Evolutionary conservation across 1,139 yeast species (phyloP).

Genomic region (Kodamaea ohmeri): DNA sequence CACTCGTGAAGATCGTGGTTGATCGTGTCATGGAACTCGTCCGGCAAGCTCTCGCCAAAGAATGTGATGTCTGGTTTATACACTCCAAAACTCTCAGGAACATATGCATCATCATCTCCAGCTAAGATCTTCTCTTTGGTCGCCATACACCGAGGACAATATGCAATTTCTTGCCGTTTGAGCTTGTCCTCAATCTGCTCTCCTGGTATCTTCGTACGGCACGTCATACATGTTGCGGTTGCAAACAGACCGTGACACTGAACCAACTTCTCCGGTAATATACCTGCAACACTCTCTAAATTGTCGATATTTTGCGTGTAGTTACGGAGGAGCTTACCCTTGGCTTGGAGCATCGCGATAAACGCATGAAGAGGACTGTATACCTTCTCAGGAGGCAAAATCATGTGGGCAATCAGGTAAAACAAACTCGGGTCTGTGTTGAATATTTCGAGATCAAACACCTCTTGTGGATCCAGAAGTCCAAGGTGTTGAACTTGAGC

Average conservation of each 20-base stretch:
- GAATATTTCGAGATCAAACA: constrained; percentile 76
- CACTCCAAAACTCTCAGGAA: constrained; percentile 65
- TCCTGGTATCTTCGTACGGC: constrained; percentile 69
- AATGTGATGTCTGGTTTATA: constrained; percentile 95
- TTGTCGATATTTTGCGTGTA: constrained; percentile 96
- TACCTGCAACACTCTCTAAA: constrained; percentile 81
- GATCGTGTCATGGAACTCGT: constrained; percentile 63
- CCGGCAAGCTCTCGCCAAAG: constrained; percentile 85
- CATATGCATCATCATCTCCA: constrained; percentile 28
- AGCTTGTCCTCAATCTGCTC: constrained; percentile 62
- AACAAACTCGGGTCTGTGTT: constrained; percentile 77
- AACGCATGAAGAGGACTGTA: constrained; percentile 87
- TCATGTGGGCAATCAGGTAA: constrained; percentile 84
- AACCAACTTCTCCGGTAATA: constrained; percentile 64
- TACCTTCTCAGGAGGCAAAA: constrained; percentile 72
- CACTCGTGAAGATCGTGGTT: constrained; percentile 56
- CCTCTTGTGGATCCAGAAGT: constrained; percentile 89
- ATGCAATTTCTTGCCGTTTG: constrained; percentile 58
- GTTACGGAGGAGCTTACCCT: constrained; percentile 77
- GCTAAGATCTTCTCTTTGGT: constrained; percentile 39
- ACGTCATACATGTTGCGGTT: constrained; percentile 81
- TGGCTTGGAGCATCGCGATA: constrained; percentile 69
- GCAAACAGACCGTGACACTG: constrained; percentile 98
- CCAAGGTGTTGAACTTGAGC: constrained; percentile 65
- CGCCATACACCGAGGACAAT: constrained; percentile 62